Evolutionary conservation across 208 protist genomes (phyloP).

Genomic region (Leishmania major): DNA sequence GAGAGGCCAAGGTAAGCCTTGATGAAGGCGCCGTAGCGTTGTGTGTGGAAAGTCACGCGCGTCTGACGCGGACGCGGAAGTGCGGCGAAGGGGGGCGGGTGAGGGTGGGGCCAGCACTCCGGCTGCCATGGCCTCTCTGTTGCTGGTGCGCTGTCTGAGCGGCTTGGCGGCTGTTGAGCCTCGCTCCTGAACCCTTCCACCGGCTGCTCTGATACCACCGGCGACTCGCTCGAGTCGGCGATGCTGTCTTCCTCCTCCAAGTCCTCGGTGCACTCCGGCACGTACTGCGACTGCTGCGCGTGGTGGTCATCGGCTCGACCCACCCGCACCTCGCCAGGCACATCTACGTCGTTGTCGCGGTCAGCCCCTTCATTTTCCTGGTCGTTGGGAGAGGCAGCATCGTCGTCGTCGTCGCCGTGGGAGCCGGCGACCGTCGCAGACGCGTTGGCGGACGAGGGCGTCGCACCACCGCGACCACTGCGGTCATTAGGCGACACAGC

Average conservation of each 20-base stretch:
- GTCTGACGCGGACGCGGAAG: constrained; percentile 26
- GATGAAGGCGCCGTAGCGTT: constrained; percentile 73
- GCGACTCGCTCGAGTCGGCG: neutral
- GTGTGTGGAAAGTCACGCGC: constrained; percentile 52
- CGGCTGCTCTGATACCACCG: neutral
- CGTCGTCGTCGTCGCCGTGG: neutral
- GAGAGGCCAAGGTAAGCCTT: constrained; percentile 67
- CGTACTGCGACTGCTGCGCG: constrained; percentile 41
- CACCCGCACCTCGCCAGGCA: constrained; percentile 1
- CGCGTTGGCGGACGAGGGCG: neutral
- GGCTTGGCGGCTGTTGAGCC: neutral
- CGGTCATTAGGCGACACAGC: neutral
- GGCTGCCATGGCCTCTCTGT: neutral
- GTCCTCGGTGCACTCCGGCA: constrained; percentile 5
- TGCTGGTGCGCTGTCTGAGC: neutral
- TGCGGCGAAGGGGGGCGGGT: constrained; percentile 18
- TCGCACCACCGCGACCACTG: neutral
- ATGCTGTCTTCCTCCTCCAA: constrained; percentile 22
- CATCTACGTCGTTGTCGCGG: neutral
- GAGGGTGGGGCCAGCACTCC: constrained; percentile 28
- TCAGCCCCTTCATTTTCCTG: constrained; percentile 7
- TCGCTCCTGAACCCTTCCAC: neutral
- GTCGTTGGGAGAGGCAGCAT: neutral
- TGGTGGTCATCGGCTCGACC: constrained; percentile 29
- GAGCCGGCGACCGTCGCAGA: neutral